phyloP scores from a whole-genome alignment of 768 basidiomycete genomes.

The Coprinellus micaceus region DNA sequence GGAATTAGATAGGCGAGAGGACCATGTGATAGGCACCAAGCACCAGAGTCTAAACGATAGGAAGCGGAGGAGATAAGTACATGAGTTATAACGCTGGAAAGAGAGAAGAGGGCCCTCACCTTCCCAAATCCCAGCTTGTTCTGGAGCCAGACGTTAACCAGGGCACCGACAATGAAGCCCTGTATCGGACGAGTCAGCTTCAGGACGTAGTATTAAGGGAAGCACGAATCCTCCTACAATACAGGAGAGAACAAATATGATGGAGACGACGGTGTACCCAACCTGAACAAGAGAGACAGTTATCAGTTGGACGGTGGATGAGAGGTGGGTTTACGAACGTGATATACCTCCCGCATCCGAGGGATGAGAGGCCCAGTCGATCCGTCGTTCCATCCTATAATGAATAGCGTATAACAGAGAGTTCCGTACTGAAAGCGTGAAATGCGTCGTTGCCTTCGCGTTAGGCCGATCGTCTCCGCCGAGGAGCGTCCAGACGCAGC shows the following conservation, averaged over 20 bases:
- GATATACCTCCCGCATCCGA: slow-evolving; percentile 56
- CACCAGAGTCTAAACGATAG: slow-evolving; percentile 12
- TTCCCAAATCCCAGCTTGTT: slow-evolving; percentile 41
- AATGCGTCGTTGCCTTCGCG: slow-evolving; percentile 18
- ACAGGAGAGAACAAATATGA: slow-evolving; percentile 49
- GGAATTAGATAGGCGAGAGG: not conserved
- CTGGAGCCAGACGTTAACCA: slow-evolving; percentile 35
- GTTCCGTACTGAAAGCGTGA: slow-evolving; percentile 48
- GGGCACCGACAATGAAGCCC: slow-evolving; percentile 41
- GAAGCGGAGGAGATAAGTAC: not conserved
- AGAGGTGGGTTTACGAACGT: slow-evolving; percentile 27
- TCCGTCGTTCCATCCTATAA: slow-evolving; percentile 78
- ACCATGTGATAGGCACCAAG: too few relatives aligned
- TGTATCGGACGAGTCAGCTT: slow-evolving; percentile 10
- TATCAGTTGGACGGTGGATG: not conserved
- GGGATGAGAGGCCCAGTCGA: slow-evolving; percentile 75
- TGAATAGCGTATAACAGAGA: slow-evolving; percentile 53
- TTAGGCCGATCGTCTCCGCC: not conserved
- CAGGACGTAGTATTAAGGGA: not conserved
- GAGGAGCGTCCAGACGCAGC: not conserved
- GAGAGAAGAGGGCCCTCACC: slow-evolving; percentile 18
- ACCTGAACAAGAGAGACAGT: slow-evolving; percentile 29
- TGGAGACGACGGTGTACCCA: slow-evolving; percentile 50
- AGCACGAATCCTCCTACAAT: slow-evolving; percentile 25
- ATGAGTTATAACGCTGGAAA: not conserved